These are phyloP conservation scores for Nasturtium officinale DNA, from an alignment of 345 rosid species.

Conservation along the genomic window DNA sequence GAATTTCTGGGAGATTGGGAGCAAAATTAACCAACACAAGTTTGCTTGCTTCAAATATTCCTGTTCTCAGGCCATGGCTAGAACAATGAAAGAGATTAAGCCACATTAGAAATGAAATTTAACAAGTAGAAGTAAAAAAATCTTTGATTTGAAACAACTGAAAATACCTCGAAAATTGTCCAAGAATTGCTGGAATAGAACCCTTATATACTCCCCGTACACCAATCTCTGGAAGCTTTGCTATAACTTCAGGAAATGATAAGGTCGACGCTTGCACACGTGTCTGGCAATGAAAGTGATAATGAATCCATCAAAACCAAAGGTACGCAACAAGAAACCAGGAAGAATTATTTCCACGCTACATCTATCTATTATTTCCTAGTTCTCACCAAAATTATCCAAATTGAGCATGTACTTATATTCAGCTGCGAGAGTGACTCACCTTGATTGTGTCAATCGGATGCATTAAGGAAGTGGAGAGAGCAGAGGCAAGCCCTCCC, in stretches of 20 bases:
- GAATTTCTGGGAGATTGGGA: conserved; percentile 84
- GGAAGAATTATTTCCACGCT: not conserved
- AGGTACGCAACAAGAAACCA: conserved; percentile 9
- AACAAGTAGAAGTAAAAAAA: not conserved
- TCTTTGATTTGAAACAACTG: not conserved
- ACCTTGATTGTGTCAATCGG: conserved; percentile 94
- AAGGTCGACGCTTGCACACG: conserved; percentile 95
- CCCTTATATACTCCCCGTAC: conserved; percentile 84
- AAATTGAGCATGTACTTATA: conserved; percentile 3
- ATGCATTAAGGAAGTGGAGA: conserved; percentile 82
- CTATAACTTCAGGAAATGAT: conserved; percentile 77
- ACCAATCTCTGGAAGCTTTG: conserved; percentile 93
- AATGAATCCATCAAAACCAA: conserved; percentile 27
- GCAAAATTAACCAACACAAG: conserved; percentile 83
- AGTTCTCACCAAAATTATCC: conserved; percentile 11
- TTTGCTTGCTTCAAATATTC: conserved; percentile 91
- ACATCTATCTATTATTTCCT: not conserved
- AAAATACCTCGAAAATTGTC: conserved; percentile 92
- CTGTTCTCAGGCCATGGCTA: conserved; percentile 96
- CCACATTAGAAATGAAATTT: conserved; percentile 17
- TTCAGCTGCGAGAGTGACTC: conserved; percentile 29
- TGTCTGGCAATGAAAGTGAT: conserved; percentile 57
- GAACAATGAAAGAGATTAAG: conserved; percentile 33
- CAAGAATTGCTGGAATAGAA: conserved; percentile 93
- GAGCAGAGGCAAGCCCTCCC: conserved; percentile 94